phyloP scores from a whole-genome alignment of 768 basidiomycete species.

The Leccinum subtestaceum region DNA sequence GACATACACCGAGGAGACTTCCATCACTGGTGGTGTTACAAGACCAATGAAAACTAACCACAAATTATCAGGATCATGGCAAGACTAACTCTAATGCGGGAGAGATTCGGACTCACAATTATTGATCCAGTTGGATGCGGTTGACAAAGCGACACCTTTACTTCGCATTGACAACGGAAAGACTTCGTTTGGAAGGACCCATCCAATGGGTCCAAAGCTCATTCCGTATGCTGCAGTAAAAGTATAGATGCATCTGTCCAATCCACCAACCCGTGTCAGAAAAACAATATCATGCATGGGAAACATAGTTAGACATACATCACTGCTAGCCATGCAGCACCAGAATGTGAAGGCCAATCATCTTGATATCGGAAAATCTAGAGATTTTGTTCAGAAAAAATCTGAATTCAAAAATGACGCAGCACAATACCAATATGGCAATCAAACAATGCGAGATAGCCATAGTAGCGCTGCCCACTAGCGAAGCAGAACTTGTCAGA shows the following conservation, averaged over 20 bases:
- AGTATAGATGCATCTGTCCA: conserved; percentile 56
- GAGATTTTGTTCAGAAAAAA: background rate
- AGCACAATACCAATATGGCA: conserved; percentile 51
- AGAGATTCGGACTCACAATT: conserved; percentile 51
- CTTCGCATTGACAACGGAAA: conserved; percentile 78
- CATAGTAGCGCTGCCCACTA: conserved; percentile 65
- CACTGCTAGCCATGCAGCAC: conserved; percentile 69
- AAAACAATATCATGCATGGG: background rate
- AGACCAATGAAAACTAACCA: conserved; percentile 69
- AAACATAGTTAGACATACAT: conserved; percentile 39
- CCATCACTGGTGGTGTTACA: conserved; percentile 64
- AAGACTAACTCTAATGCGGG: background rate
- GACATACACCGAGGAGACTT: conserved; percentile 54
- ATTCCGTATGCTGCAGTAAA: conserved; percentile 79
- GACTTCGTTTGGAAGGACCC: conserved; percentile 83
- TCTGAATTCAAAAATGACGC: background rate
- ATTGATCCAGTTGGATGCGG: conserved; percentile 84
- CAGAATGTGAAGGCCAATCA: conserved; percentile 56
- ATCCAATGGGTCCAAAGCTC: conserved; percentile 76
- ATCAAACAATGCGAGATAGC: conserved; percentile 60
- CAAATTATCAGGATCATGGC: conserved; percentile 4
- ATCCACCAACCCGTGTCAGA: background rate
- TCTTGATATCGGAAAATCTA: conserved; percentile 49
- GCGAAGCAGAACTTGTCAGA: background rate
- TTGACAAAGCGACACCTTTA: conserved; percentile 79